Conservation (phyloP, 306 rosid genomes). For the Vicia sativa region DNA sequence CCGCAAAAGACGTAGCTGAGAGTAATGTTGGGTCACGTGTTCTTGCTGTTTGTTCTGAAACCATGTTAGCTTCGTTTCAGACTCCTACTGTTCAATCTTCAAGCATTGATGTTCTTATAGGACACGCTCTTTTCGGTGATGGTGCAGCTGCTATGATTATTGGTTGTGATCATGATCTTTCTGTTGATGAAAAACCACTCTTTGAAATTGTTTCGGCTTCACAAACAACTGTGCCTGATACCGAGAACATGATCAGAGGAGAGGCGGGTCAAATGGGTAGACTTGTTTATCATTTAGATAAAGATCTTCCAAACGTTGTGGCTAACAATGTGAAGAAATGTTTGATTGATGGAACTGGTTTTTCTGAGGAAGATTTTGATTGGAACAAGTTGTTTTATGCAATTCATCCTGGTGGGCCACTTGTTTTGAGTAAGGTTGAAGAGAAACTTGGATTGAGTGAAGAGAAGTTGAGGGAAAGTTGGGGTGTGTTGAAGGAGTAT, state of each 20-base stretch:
- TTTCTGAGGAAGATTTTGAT: not conserved
- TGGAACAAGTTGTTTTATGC: constrained; percentile 31
- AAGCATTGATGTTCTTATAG: not conserved
- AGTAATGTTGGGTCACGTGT: constrained; percentile 30
- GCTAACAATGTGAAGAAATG: constrained; percentile 14
- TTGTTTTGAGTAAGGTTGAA: constrained; percentile 10
- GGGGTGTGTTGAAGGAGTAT: constrained; percentile 23
- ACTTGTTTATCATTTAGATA: not conserved
- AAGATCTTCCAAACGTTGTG: not conserved
- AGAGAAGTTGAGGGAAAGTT: constrained; percentile 12
- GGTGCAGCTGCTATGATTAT: not conserved
- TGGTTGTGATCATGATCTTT: not conserved
- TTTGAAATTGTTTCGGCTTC: constrained; percentile 5
- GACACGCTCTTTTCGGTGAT: too few relatives aligned
- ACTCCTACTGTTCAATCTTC: not conserved
- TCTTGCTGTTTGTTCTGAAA: constrained; percentile 9
- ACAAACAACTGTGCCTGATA: not conserved
- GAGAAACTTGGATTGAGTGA: constrained; percentile 18
- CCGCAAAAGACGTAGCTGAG: constrained; percentile 20
- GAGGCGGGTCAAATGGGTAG: not conserved
- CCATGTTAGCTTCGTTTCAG: not conserved
- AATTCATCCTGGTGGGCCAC: constrained; percentile 23
- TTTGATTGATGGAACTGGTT: not conserved
- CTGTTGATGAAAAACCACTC: not conserved
- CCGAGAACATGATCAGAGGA: not conserved